phyloP scores from a whole-genome alignment of 192 early-diverging fungal genomes.

The Coemansia sp. region DNA sequence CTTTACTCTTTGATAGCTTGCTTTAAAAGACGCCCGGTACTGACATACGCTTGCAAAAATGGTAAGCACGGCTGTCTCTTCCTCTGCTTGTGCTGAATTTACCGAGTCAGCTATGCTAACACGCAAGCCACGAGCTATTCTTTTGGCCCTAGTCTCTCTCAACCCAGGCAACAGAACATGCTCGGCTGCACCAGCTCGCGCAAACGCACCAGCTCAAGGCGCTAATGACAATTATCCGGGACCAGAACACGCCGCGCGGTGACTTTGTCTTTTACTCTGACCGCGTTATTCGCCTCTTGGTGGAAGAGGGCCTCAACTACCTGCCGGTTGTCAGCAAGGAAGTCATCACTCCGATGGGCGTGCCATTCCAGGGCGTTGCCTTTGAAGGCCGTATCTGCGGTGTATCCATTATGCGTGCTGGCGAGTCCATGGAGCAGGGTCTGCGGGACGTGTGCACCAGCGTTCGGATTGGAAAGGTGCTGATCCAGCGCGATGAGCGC shows the following conservation, averaged over 20 bases:
- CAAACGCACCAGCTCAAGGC: slow-evolving; percentile 79
- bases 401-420: slow-evolving; percentile 96
- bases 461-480: slow-evolving; percentile 93
- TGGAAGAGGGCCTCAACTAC: slow-evolving; percentile 95
- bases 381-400: slow-evolving; percentile 91
- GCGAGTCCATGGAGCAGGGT: slow-evolving; percentile 91
- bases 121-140: not conserved
- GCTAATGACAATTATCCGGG: slow-evolving; percentile 85
- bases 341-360: slow-evolving; percentile 80
- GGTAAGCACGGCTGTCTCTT: not conserved
- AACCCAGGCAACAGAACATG: slow-evolving; percentile 35
- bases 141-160: slow-evolving; percentile 27
- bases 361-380: slow-evolving; percentile 70
- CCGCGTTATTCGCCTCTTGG: slow-evolving; percentile 83
- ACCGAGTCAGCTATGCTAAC: not conserved
- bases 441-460: slow-evolving; percentile 83
- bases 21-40: not conserved
- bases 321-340: slow-evolving; percentile 81
- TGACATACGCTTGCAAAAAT: not conserved
- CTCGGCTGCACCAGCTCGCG: slow-evolving; percentile 70
- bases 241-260: slow-evolving; percentile 72
- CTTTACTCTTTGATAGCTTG: no score
- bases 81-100: not conserved
- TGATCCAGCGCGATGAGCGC: slow-evolving; percentile 96
- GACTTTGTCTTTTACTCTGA: slow-evolving; percentile 97